phyloP scores from a whole-genome alignment of 2,329 filamentous ascomycete species.

The Fusarium newnesense region DNA sequence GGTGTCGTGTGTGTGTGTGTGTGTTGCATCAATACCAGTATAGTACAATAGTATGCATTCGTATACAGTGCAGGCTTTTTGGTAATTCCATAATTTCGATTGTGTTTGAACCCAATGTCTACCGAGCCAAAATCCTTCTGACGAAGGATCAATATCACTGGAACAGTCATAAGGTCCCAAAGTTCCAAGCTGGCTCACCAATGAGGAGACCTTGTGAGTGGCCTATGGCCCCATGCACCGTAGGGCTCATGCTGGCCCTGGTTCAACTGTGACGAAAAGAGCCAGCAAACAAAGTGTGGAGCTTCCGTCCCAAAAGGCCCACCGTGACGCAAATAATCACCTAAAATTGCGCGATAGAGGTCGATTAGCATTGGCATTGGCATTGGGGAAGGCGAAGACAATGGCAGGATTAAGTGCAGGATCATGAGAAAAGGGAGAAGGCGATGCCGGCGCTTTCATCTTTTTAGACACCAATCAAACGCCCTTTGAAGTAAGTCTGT shows the following conservation, averaged over 20 bases:
- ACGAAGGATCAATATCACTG: neutral
- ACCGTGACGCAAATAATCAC: conserved; percentile 35
- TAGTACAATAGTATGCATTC: neutral
- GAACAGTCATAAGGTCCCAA: neutral
- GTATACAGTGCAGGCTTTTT: neutral
- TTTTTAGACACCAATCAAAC: neutral
- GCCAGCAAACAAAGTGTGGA: conserved; percentile 19
- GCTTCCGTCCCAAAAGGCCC: neutral
- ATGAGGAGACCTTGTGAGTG: neutral
- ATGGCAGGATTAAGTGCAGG: neutral
- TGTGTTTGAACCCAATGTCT: neutral
- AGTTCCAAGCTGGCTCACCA: conserved; percentile 4
- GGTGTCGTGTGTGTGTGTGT: neutral
- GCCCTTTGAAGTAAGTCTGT: neutral
- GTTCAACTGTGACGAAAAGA: neutral
- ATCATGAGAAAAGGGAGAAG: neutral
- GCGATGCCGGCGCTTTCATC: neutral
- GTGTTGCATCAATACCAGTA: neutral
- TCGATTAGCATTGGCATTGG: neutral
- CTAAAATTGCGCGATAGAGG: conserved; percentile 32
- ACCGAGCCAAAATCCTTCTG: neutral
- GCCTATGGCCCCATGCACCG: neutral
- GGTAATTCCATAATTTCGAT: neutral
- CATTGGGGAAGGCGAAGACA: neutral
- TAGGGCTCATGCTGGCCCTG: conserved; percentile 16